Base-by-base conservation (phyloP, 192 early-diverging fungal genomes). In the Pilobolus umbonatus region DNA sequence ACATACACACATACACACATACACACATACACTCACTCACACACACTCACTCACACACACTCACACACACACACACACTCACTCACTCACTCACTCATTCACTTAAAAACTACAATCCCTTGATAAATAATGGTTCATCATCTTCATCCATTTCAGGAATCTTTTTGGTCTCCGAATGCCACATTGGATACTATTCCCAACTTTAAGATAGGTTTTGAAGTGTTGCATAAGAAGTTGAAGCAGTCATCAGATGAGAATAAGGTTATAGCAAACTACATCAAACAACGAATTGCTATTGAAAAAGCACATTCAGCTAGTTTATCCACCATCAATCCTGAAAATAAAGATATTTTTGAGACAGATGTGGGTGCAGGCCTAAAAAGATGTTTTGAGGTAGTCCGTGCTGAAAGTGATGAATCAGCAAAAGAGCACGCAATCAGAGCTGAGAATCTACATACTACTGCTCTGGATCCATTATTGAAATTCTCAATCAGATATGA, bases 241-340 rank as follows among this genome's bases (percentile, higher is more conserved):
- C 79, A 81, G 30, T 72, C 74, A n/a, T 62, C 50, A 7, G 50
- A 72, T 4, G 79, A 81, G 46, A 77, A 81, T 64, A 67, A 78
- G 34, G 79, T 78, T 42, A 75, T 81, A 42, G 32, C 74, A 22
- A 60, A 53, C 2, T 78, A 76, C 38, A 53, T 81, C 35, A 57
- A 65, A 28, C 72, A 74, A 29, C 72, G 76, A 4, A 71, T 78
- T 49, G 64, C 68, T 21, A 59, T 68, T 15, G 67, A 74, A 57
- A 62, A 69, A 43, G 48, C 55, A 2, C 74, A 75, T 50, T 65
- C 66, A 15, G 64, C 39, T 53, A 57, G 32, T 12, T 61, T 61
- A 35, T 39, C 31, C 19, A 70, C 36, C 35, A 49, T 32, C 40
- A 44, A 24, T 28, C 7, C 29, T 5, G 39, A 24, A 2, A 43